These are phyloP conservation scores for Candida sojae DNA, from an alignment of 1,139 yeast species.

Conservation along the genomic window DNA sequence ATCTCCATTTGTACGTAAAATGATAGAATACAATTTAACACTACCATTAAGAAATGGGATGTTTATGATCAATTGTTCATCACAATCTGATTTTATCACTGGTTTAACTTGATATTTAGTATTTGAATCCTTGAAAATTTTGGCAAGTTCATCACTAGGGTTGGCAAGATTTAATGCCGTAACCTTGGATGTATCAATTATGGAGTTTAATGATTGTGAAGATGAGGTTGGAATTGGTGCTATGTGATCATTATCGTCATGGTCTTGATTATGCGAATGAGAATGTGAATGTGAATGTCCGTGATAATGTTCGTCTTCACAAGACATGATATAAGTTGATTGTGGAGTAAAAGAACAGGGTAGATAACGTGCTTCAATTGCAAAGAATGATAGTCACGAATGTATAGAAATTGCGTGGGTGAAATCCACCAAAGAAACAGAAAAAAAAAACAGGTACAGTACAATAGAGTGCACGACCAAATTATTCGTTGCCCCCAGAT, in stretches of 20 bases:
- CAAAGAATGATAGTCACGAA: too few relatives aligned
- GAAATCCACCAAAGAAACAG: too few relatives aligned
- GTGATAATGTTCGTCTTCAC: constrained; percentile 40
- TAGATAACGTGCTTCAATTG: too few relatives aligned
- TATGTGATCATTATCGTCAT: constrained; percentile 31
- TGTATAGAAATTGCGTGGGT: not conserved
- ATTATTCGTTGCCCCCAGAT: too few relatives aligned
- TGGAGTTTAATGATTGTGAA: constrained; percentile 66
- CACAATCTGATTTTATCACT: constrained; percentile 72
- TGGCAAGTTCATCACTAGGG: constrained; percentile 49
- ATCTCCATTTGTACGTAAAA: constrained; percentile 66
- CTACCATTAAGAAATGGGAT: constrained; percentile 74
- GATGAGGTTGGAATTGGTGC: constrained; percentile 75
- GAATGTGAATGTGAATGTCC: constrained; percentile 21
- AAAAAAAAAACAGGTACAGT: not conserved
- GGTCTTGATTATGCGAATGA: constrained; percentile 22
- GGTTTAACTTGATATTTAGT: constrained; percentile 46
- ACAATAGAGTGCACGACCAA: too few relatives aligned
- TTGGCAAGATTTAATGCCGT: constrained; percentile 66
- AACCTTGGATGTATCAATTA: constrained; percentile 63
- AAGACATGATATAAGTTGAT: constrained; percentile 29
- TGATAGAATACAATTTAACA: constrained; percentile 73
- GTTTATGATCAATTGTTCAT: constrained; percentile 72
- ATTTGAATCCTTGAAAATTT: constrained; percentile 49
- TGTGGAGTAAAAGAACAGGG: not conserved